A percentile compares a stretch with the other conserved stretches of the same genome.
Conservation (phyloP, 1,139 yeast species). For the Kodamaea derodonti region DNA sequence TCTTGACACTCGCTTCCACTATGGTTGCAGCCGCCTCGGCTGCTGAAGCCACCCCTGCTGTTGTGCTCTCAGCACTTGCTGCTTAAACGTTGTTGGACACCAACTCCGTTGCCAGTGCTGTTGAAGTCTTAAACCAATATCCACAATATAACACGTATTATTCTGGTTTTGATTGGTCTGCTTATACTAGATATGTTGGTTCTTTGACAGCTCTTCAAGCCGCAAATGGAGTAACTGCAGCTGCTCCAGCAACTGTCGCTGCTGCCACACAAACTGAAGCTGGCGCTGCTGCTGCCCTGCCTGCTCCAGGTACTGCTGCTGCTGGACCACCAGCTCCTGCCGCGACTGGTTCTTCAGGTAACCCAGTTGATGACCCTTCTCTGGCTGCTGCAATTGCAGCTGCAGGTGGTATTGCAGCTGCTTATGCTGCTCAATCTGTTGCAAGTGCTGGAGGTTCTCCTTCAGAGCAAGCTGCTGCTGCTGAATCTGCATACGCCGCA, state of each 20-base stretch:
- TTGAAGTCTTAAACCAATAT: constrained; percentile 3
- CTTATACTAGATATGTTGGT: constrained; percentile 7
- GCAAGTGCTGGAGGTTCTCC: constrained; percentile 2
- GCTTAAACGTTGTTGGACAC: constrained; percentile 6
- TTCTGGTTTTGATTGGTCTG: constrained; percentile 7
- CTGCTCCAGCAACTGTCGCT: constrained; percentile 3
- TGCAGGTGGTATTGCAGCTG: constrained; percentile 4
- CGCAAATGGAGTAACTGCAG: constrained; percentile 2
- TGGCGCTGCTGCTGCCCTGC: constrained; percentile 3
- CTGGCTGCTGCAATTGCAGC: constrained; percentile 6
- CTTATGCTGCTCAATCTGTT: constrained; percentile 1
- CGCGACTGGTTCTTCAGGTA: constrained; percentile 4
- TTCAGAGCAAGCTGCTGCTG: constrained; percentile 2
- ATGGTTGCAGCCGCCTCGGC: constrained; percentile 4
- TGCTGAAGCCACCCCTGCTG: constrained; percentile 2
- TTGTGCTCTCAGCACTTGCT: constrained; percentile 3
- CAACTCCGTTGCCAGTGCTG: constrained; percentile 8
- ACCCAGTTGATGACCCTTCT: constrained; percentile 3
- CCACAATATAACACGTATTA: constrained; percentile 3
- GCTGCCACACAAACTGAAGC: constrained; percentile 1
- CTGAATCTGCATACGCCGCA: constrained; percentile 1
- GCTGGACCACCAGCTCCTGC: constrained; percentile 5
- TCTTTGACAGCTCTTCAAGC: constrained; percentile 5
- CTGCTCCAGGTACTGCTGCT: constrained; percentile 3
- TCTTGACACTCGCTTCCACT: constrained; percentile 3